A percentile compares a stretch with the other conserved stretches of the same genome.
Evolutionary conservation across 306 rosid genomes (phyloP).

Genomic region (Coriaria nepalensis): DNA sequence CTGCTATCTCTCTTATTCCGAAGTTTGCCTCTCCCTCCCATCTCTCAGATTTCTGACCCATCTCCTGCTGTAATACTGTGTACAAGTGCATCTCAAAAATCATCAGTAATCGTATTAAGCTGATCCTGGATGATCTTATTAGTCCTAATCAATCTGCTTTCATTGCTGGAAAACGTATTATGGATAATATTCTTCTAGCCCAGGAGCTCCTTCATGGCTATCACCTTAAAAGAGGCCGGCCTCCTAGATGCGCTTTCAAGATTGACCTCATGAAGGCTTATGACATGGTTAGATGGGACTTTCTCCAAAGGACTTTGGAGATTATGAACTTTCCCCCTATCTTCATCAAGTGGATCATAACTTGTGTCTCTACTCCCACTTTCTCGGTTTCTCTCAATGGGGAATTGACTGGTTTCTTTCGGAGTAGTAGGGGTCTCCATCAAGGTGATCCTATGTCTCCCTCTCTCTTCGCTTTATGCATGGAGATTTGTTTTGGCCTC

Average conservation of each 20-base stretch:
- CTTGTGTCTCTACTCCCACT: neutral
- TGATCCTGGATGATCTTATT: neutral
- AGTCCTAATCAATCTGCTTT: neutral
- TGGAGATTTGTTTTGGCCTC: neutral
- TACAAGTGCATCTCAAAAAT: no score
- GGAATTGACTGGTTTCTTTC: neutral
- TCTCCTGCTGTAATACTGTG: no score
- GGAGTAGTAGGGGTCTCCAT: neutral
- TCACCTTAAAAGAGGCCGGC: neutral
- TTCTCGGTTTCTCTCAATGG: neutral
- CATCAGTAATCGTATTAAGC: neutral
- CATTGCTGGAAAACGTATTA: neutral
- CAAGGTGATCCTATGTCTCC: neutral
- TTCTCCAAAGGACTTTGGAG: neutral
- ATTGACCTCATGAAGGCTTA: neutral
- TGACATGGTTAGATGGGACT: neutral
- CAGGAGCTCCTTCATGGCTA: neutral
- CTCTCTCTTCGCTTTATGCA: neutral
- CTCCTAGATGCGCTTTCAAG: neutral
- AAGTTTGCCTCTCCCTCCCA: neutral
- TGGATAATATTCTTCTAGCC: neutral
- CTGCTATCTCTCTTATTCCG: neutral
- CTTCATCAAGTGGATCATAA: neutral
- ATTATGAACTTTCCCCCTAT: neutral
- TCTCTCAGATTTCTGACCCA: neutral